Conservation (phyloP, 1,284 basidiomycete genomes). For the Rhizoctonia solani region DNA sequence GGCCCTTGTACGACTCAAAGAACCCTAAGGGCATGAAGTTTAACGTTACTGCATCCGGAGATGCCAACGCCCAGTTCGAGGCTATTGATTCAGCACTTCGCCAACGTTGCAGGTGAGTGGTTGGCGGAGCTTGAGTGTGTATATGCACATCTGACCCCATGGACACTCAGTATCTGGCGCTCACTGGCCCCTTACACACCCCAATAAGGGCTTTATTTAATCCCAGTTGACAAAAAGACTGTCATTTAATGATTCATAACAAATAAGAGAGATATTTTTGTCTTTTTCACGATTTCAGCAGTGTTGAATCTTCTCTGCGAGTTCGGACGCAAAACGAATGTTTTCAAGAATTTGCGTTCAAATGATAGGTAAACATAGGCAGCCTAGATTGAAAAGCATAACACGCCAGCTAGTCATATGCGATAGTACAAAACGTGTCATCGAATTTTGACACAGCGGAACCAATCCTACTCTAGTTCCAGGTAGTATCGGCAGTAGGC, state of each 20-base stretch:
- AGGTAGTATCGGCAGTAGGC: conserved; percentile 11
- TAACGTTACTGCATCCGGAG: conserved; percentile 2
- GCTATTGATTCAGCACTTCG: background rate
- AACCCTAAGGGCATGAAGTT: conserved; percentile 11
- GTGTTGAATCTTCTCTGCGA: background rate
- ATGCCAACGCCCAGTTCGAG: conserved; percentile 11
- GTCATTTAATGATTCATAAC: too few species aligned
- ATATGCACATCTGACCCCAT: background rate
- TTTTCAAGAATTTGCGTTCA: conserved; percentile 2
- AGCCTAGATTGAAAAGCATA: conserved; percentile 29
- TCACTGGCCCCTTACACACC: conserved; percentile 16
- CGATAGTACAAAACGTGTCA: conserved; percentile 32
- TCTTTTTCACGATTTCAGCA: background rate
- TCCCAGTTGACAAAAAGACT: too few species aligned
- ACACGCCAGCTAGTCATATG: conserved; percentile 25
- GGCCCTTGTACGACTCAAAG: conserved; percentile 1
- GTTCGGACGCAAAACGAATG: background rate
- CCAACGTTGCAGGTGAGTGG: conserved; percentile 18
- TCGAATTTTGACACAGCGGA: conserved; percentile 22
- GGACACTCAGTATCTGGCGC: background rate
- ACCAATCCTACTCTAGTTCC: conserved; percentile 1
- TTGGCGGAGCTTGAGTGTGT: background rate
- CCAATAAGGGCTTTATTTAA: too few species aligned
- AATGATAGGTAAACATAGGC: conserved; percentile 18
- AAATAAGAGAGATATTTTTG: too few species aligned